Evolutionary conservation across 176 grass and related monocot genomes (phyloP).

Genomic region (Dactylis glomerata): DNA sequence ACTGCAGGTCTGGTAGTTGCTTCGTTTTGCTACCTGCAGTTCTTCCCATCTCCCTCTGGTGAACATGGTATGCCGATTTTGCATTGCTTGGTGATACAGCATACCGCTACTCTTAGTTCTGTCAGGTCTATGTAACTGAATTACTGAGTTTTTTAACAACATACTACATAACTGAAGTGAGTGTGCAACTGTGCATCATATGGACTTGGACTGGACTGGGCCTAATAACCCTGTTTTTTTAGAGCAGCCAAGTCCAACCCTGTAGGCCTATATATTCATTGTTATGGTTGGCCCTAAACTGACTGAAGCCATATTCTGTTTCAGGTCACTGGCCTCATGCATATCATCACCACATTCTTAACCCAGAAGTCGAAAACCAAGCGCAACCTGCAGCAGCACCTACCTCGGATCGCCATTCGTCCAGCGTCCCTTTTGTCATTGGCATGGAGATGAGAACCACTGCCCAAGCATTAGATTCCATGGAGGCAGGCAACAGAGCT

Average conservation of each 20-base stretch:
- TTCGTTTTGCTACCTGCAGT: conserved; percentile 42
- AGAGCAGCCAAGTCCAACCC: neutral
- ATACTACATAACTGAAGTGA: too few relatives aligned
- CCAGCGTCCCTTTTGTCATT: neutral
- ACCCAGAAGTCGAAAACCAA: conserved; percentile 19
- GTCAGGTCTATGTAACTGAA: too few relatives aligned
- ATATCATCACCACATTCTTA: conserved; percentile 27
- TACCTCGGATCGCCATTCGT: neutral
- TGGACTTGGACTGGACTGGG: neutral
- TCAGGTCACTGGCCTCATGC: conserved; percentile 47
- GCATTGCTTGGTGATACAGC: neutral
- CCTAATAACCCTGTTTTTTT: neutral
- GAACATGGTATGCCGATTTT: conserved; percentile 8
- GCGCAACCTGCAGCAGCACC: neutral
- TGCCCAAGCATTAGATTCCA: conserved; percentile 20
- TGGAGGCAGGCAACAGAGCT: conserved; percentile 28
- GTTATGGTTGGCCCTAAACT: neutral
- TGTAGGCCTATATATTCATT: neutral
- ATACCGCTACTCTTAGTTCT: neutral
- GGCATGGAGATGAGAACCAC: conserved; percentile 1
- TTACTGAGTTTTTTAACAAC: too few relatives aligned
- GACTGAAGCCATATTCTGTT: neutral
- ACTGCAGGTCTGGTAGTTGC: conserved; percentile 30
- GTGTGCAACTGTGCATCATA: neutral
- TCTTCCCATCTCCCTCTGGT: conserved; percentile 27